phyloP scores from a whole-genome alignment of 2,329 filamentous ascomycete species.

The Chrysoporthe deuterocubensis region DNA sequence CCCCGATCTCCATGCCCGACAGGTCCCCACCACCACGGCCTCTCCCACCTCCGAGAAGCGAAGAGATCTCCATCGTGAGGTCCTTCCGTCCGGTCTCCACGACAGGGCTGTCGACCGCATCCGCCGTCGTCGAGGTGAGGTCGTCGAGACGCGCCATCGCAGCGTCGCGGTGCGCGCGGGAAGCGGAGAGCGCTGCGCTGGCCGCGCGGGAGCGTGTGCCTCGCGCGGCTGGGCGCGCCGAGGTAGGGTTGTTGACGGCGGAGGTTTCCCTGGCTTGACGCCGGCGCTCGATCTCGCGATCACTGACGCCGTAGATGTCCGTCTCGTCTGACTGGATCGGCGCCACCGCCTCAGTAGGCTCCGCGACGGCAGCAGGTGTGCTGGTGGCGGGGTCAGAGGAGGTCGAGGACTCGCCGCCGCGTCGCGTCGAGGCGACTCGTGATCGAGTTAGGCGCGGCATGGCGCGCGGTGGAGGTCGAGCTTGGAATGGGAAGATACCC shows the following conservation, averaged over 20 bases:
- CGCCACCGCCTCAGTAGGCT: constrained; percentile 18
- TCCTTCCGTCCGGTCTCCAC: constrained; percentile 44
- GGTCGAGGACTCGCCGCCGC: constrained; percentile 24
- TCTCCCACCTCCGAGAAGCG: constrained; percentile 27
- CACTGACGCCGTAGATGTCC: constrained; percentile 42
- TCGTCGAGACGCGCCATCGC: constrained; percentile 44
- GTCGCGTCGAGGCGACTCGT: constrained; percentile 35
- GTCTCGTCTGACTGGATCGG: constrained; percentile 23
- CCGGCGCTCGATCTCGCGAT: constrained; percentile 36
- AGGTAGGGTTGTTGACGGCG: constrained; percentile 26
- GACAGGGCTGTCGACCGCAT: constrained; percentile 20
- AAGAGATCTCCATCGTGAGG: constrained; percentile 35
- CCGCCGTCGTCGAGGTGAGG: constrained; percentile 35
- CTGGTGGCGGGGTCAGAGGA: constrained; percentile 25
- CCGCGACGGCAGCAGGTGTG: constrained; percentile 6
- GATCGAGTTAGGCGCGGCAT: constrained; percentile 41
- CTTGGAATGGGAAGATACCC: not conserved
- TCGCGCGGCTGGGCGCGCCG: constrained; percentile 15
- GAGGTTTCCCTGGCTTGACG: constrained; percentile 31
- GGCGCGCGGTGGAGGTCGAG: not conserved
- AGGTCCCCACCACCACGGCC: constrained; percentile 40
- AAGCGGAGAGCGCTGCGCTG: constrained; percentile 33
- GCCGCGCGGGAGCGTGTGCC: constrained; percentile 21
- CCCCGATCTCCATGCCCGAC: constrained; percentile 52
- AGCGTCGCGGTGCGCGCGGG: constrained; percentile 40